Evolutionary conservation across 2,329 filamentous ascomycete species (phyloP).

Genomic region (Albifimbria verrucaria): DNA sequence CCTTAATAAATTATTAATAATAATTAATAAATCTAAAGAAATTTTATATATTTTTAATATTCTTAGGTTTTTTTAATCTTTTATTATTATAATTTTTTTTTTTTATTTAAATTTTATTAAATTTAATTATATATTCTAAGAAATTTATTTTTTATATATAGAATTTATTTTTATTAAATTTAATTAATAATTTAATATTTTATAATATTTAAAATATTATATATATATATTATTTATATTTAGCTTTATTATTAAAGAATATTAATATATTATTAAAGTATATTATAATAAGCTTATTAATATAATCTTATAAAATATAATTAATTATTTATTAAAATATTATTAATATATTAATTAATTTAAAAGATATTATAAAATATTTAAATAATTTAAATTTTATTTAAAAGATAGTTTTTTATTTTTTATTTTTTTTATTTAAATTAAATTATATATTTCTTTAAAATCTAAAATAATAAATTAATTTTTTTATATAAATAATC

Average conservation of each 20-base stretch:
- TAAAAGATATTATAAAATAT: too few species aligned
- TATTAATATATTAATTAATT: background rate
- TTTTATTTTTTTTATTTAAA: background rate
- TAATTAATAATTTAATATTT: background rate
- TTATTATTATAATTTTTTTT: too few species aligned
- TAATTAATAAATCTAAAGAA: background rate
- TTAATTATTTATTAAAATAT: background rate
- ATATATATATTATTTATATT: background rate
- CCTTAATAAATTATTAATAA: background rate
- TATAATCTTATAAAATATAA: background rate
- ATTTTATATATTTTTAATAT: background rate
- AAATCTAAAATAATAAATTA: too few species aligned
- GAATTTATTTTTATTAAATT: background rate
- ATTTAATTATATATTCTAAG: background rate
- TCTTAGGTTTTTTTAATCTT: too few species aligned
- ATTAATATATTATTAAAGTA: constrained; percentile 7
- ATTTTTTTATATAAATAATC: background rate
- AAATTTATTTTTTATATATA: background rate
- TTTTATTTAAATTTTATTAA: background rate
- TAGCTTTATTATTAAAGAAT: background rate
- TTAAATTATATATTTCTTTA: background rate
- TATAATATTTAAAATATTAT: background rate
- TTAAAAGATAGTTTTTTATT: background rate
- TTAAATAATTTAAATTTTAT: too few species aligned
- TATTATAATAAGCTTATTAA: background rate